Conservation (phyloP, 225 moss, liverwort and hornwort genomes). For the Anthoceros angustus region DNA sequence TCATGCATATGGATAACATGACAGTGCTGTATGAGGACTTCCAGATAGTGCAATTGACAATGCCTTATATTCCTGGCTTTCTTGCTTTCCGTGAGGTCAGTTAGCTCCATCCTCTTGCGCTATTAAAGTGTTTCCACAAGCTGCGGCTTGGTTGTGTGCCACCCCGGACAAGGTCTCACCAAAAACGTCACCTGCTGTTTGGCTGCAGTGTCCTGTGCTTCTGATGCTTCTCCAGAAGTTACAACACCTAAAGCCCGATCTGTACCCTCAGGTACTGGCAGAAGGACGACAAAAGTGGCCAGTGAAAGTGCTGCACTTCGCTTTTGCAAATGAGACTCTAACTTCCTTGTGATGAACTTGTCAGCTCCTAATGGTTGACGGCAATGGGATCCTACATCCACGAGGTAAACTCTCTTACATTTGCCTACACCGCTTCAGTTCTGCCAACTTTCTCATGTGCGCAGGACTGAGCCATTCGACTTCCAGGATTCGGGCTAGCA, state of each 20-base stretch:
- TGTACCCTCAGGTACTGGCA: conserved; percentile 65
- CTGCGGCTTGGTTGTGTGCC: neutral
- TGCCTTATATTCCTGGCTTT: conserved; percentile 92
- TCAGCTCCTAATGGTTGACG: conserved; percentile 96
- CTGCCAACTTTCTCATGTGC: neutral
- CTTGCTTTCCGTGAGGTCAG: conserved; percentile 93
- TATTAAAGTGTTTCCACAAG: neutral
- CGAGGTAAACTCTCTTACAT: conserved; percentile 32
- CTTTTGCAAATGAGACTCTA: neutral
- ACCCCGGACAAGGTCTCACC: too few species aligned
- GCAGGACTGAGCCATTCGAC: neutral
- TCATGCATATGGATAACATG: conserved; percentile 66
- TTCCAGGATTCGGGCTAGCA: conserved; percentile 54
- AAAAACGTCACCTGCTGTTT: neutral
- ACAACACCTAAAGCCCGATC: conserved; percentile 24
- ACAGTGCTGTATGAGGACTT: conserved; percentile 79
- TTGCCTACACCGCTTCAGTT: conserved; percentile 19
- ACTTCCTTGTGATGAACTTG: neutral
- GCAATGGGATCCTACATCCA: conserved; percentile 92
- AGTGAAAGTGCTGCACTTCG: neutral
- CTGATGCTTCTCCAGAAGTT: conserved; percentile 62
- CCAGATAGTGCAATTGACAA: conserved; percentile 63
- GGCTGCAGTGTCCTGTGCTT: conserved; percentile 59
- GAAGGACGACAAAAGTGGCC: neutral
- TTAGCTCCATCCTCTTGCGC: conserved; percentile 1